Evolutionary conservation across 805 yeast genomes (phyloP), one percentile per base, ranked within the genome.

Genomic region (Starmera quercuum): DNA sequence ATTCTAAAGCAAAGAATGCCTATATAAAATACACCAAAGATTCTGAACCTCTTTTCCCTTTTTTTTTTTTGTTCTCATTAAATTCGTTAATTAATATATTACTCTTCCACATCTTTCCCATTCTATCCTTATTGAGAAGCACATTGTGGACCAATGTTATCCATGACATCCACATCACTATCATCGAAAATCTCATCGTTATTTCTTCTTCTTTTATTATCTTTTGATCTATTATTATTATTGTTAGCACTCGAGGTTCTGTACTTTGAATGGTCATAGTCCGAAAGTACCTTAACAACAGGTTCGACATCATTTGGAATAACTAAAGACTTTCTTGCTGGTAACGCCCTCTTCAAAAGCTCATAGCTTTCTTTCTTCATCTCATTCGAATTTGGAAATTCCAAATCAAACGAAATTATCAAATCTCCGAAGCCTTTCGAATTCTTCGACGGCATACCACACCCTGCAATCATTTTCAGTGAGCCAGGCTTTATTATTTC

Each of bases 261-360:
- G 23, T 48, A 47, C 15, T 48, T 47, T 22, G 45, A 46, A 35
- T 63, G 64, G 78, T 31, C 83, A 38, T 73, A 73, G 31, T 74
- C 84, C 32, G 67, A 64, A 52, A 83, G 60, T 24, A 76, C 75
- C 53, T 80, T 78, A 41, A 86, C 95, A 47, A 84, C 95, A 39
- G 83, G 76, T 43, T 71, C 75, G 30, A 75, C 83, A 44, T 70
- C 77, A 49, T 66, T 70, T 48, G 95, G 95, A 47, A 84, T 68
- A n/a, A 46, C 42, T 20, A 70, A 61, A 33, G 59, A 54, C 11
- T 67, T 61, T 69, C 95, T 78, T 28, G 86, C 60, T 16, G 97
- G 97, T 55, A 92, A 69, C 30, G 86, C 71, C 23, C 60, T 51
- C 58, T 83, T 94, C 58, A 92, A 73, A 39, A 66, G 58, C 51